Conservation (phyloP, 805 yeast genomes). For the Hanseniaspora hatyaiensis region DNA sequence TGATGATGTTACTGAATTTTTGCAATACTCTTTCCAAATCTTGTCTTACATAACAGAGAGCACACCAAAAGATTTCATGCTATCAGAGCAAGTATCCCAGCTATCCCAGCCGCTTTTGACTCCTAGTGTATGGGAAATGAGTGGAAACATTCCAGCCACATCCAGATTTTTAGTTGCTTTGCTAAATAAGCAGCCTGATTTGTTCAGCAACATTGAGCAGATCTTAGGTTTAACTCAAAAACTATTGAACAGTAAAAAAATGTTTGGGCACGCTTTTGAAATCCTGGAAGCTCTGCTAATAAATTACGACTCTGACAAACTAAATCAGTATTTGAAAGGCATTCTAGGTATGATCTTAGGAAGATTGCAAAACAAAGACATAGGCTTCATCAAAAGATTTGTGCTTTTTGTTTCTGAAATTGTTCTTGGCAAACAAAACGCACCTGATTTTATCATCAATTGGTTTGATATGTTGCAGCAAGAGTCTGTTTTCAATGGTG, state of each 20-base stretch:
- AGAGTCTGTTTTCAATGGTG: constrained; percentile 42
- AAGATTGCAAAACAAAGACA: constrained; percentile 72
- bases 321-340: constrained; percentile 51
- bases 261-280: constrained; percentile 78
- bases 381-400: constrained; percentile 62
- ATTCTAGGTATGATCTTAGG: constrained; percentile 67
- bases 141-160: constrained; percentile 89
- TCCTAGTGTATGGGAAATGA: constrained; percentile 86
- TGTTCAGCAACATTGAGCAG: constrained; percentile 49
- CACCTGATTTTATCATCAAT: constrained; percentile 43
- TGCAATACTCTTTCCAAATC: constrained; percentile 87
- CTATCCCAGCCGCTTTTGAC: constrained; percentile 72
- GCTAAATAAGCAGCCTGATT: constrained; percentile 31
- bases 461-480: constrained; percentile 64
- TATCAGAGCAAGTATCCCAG: constrained; percentile 56
- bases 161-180: constrained; percentile 67
- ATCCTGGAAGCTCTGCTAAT: constrained; percentile 58
- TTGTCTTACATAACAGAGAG: constrained; percentile 63
- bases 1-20: constrained; percentile 83
- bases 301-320: constrained; percentile 38
- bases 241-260: constrained; percentile 68
- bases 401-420: constrained; percentile 50
- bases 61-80: constrained; percentile 35
- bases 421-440: constrained; percentile 33
- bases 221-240: constrained; percentile 94